phyloP scores from a whole-genome alignment of 805 yeast species.

The Phaffomyces thermotolerans region DNA sequence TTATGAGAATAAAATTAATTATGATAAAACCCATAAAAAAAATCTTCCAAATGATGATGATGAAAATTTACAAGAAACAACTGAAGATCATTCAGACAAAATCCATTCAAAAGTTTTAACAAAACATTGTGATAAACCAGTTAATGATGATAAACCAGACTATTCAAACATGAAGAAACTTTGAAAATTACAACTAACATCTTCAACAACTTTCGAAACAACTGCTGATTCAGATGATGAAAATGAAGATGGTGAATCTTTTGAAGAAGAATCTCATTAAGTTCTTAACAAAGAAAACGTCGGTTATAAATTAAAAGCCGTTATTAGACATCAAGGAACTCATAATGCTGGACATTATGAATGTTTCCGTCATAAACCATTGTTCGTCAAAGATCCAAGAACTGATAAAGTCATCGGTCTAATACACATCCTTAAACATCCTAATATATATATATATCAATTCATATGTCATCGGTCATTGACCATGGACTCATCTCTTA shows the following conservation, averaged over 20 bases:
- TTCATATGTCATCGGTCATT: too few species aligned
- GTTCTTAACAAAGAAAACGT: conserved; percentile 25
- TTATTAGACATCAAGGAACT: conserved; percentile 82
- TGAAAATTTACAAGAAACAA: conserved; percentile 36
- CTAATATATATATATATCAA: too few species aligned
- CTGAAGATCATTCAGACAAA: conserved; percentile 13
- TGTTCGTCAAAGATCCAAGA: conserved; percentile 29
- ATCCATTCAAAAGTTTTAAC: conserved; percentile 22
- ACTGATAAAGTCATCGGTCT: conserved; percentile 23
- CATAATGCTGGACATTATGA: conserved; percentile 90
- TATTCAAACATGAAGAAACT: background rate
- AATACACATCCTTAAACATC: too few species aligned
- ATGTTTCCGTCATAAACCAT: conserved; percentile 74
- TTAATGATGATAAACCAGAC: conserved; percentile 7
- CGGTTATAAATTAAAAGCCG: conserved; percentile 57
- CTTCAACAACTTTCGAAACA: conserved; percentile 9
- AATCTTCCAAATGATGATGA: conserved; percentile 33
- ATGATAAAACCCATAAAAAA: conserved; percentile 16
- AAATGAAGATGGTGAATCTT: conserved; percentile 20
- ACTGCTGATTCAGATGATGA: conserved; percentile 15
- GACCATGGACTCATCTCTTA: too few species aligned
- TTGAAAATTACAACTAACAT: background rate
- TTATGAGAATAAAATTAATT: conserved; percentile 23
- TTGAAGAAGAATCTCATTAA: conserved; percentile 20
- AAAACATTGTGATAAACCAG: conserved; percentile 18